phyloP scores from a whole-genome alignment of 2,329 filamentous ascomycete species.

The Fusarium chuoi region DNA sequence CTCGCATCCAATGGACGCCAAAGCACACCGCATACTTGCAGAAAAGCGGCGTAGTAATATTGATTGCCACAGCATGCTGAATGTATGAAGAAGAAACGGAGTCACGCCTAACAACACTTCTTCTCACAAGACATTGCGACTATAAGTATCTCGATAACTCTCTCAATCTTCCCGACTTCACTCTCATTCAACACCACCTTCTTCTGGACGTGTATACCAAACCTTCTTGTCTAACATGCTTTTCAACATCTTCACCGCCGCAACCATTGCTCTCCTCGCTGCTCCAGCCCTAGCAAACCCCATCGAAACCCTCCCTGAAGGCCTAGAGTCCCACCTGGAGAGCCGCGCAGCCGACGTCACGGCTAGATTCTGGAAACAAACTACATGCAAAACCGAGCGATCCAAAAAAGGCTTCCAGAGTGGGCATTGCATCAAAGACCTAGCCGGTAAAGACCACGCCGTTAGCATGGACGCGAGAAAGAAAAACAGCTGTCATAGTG shows the following conservation, averaged over 20 bases:
- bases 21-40: background rate
- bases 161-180: background rate
- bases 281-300: background rate
- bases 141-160: background rate
- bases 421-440: background rate
- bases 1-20: rapidly evolving
- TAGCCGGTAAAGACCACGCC: background rate
- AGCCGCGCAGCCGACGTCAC: background rate
- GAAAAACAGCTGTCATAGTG: background rate
- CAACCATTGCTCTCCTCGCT: background rate
- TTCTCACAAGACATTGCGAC: rapidly evolving
- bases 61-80: too few species aligned
- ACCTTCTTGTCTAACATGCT: background rate
- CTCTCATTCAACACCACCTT: too few species aligned
- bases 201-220: rapidly evolving
- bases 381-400: background rate
- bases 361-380: background rate
- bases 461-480: background rate
- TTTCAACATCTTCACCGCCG: background rate
- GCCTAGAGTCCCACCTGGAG: background rate
- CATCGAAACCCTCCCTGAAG: background rate
- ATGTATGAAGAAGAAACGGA: background rate
- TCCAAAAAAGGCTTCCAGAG: background rate
- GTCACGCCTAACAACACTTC: rapidly evolving
- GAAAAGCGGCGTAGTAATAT: background rate